phyloP scores from a whole-genome alignment of 2,329 filamentous ascomycete genomes.

The Chaetomium olivaceum region DNA sequence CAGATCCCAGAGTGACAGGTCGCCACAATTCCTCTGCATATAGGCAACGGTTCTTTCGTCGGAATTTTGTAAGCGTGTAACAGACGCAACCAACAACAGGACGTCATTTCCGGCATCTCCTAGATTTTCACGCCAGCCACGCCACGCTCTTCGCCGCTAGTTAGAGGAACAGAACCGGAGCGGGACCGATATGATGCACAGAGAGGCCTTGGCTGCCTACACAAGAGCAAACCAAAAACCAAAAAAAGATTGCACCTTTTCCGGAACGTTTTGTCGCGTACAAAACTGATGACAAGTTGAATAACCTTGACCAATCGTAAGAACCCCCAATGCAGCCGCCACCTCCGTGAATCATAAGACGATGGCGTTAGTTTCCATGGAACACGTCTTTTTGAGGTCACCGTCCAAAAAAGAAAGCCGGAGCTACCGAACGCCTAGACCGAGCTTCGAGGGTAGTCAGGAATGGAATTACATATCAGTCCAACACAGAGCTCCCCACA shows the following conservation, averaged over 20 bases:
- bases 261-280: neutral
- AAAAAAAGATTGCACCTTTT: neutral
- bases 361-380: neutral
- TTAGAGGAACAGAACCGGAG: neutral
- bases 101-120: neutral
- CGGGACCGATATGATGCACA: conserved; percentile 12
- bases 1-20: neutral
- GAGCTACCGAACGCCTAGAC: neutral
- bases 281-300: neutral
- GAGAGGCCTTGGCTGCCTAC: conserved; percentile 13
- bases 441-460: neutral
- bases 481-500: neutral
- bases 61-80: neutral
- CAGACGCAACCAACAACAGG: conserved; percentile 6
- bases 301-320: conserved; percentile 4
- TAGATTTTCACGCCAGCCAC: conserved; percentile 9
- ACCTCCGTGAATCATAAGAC: conserved; percentile 10
- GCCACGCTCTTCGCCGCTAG: conserved; percentile 8
- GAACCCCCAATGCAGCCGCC: conserved; percentile 2
- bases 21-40: neutral
- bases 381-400: conserved; percentile 10
- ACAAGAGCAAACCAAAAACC: neutral
- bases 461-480: neutral
- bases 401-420: neutral
- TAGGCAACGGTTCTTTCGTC: neutral